These are phyloP conservation scores for Naganishia kalamii DNA, from an alignment of 768 basidiomycete genomes.

Conservation along the genomic window DNA sequence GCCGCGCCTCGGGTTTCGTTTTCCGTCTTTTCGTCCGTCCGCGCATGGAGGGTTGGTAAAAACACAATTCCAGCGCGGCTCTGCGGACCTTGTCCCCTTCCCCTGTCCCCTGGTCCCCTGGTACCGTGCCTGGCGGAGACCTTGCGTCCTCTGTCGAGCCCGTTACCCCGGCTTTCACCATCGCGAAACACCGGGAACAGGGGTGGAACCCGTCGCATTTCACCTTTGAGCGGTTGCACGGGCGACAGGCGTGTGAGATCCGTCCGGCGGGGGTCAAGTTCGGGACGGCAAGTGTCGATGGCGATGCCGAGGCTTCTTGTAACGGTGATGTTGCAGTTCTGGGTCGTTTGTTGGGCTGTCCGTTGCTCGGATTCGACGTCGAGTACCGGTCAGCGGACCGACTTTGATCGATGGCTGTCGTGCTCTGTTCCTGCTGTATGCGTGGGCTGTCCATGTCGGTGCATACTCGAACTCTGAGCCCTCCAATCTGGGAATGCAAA, in stretches of 20 bases:
- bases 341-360: too few species aligned
- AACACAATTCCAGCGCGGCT: conserved; percentile 16
- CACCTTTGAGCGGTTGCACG: not conserved
- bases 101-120: not conserved
- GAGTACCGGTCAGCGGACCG: too few species aligned
- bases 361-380: too few species aligned
- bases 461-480: too few species aligned
- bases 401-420: too few species aligned
- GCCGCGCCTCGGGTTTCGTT: not conserved
- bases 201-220: conserved; percentile 29
- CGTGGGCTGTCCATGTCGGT: too few species aligned
- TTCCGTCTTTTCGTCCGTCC: conserved; percentile 30
- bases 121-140: not conserved
- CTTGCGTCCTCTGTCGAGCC: not conserved
- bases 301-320: too few species aligned
- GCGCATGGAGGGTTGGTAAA: conserved; percentile 30
- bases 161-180: not conserved
- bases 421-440: too few species aligned
- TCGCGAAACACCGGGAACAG: conserved; percentile 28
- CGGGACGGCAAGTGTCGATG: too few species aligned
- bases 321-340: too few species aligned
- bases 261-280: not conserved
- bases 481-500: too few species aligned
- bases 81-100: not conserved
- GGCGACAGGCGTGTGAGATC: not conserved